A percentile compares a stretch with the other conserved stretches of the same genome.
Conservation (phyloP, 2,329 filamentous ascomycete genomes). For the Fusarium pseudograminearum region DNA sequence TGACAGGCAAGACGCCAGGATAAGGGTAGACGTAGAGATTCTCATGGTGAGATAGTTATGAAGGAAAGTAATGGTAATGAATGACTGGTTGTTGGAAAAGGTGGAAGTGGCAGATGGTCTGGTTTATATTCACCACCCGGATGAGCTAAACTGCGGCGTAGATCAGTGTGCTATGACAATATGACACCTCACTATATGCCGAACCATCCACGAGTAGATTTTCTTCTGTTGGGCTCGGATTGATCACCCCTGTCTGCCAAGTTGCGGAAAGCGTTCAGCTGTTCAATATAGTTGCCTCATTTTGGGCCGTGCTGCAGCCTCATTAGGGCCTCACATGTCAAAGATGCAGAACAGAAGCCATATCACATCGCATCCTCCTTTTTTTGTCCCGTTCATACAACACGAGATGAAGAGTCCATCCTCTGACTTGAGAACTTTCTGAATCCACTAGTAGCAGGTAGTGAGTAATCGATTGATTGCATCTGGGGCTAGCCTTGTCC, state of each 20-base stretch:
- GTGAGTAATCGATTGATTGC: neutral
- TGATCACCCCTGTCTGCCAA: neutral
- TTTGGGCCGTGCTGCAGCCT: too few species aligned
- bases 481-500: neutral
- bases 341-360: neutral
- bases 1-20: conserved; percentile 5
- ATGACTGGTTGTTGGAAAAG: too few species aligned
- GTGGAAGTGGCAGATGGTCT: neutral
- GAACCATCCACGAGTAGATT: neutral
- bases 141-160: neutral
- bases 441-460: neutral
- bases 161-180: neutral
- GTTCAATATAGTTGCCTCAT: neutral
- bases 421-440: neutral
- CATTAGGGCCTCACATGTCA: neutral
- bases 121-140: neutral
- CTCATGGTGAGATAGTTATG: neutral
- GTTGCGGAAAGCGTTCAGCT: too few species aligned
- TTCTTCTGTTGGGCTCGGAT: neutral
- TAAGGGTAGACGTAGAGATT: neutral
- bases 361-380: neutral
- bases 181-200: neutral
- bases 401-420: neutral
- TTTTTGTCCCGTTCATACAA: neutral
- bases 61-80: neutral